These are phyloP conservation scores for Phytopythium vexans DNA, from an alignment of 352 stramenopile species.

Conservation along the genomic window DNA sequence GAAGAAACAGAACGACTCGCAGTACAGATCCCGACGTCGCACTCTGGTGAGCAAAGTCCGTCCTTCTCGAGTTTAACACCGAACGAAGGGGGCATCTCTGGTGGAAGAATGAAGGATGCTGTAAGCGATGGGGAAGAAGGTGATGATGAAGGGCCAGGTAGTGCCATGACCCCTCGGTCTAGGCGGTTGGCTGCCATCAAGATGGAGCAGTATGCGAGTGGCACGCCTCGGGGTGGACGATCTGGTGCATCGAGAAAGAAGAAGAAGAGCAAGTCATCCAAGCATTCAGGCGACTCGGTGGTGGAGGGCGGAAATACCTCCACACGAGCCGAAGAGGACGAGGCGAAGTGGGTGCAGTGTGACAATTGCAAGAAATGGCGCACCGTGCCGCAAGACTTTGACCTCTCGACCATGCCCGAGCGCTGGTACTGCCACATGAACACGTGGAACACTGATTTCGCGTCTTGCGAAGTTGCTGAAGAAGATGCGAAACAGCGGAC, in stretches of 20 bases:
- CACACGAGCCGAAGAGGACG: constrained; percentile 31
- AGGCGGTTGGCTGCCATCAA: constrained; percentile 6
- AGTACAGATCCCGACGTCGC: constrained; percentile 28
- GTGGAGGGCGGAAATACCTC: constrained; percentile 4
- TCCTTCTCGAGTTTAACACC: constrained; percentile 8
- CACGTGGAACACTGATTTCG: constrained; percentile 84
- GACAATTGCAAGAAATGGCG: constrained; percentile 96
- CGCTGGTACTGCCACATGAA: constrained; percentile 97
- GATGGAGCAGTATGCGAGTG: constrained; percentile 3
- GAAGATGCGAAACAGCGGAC: constrained; percentile 60
- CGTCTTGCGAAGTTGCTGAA: constrained; percentile 87
- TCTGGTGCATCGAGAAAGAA: constrained; percentile 40
- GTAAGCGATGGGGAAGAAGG: constrained; percentile 44
- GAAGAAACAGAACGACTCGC: constrained; percentile 6
- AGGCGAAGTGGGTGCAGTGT: constrained; percentile 95
- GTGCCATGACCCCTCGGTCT: constrained; percentile 18
- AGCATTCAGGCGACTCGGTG: constrained; percentile 12
- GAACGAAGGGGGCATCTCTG: background rate
- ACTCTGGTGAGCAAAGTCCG: constrained; percentile 9
- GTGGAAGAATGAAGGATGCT: background rate
- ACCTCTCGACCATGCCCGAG: constrained; percentile 90
- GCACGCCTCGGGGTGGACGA: constrained; percentile 10
- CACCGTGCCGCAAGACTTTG: constrained; percentile 86
- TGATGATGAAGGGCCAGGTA: constrained; percentile 35
- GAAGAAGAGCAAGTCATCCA: constrained; percentile 53